Evolutionary conservation across 345 rosid species (phyloP).

Genomic region (Corchorus capsularis): DNA sequence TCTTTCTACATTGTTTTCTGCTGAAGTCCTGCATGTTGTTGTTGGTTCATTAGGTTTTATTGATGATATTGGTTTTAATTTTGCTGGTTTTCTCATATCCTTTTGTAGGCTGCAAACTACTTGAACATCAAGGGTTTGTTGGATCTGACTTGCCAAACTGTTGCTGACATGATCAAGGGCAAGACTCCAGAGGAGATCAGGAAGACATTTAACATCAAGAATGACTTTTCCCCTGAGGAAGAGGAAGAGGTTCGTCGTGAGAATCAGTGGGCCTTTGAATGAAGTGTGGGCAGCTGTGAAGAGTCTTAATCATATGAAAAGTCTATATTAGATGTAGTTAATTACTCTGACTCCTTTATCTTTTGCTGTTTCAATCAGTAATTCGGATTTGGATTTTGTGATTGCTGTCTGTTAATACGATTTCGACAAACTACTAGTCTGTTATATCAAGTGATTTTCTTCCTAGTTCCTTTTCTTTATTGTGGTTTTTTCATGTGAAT

Average conservation of each 20-base stretch:
- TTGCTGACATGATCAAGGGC: constrained; percentile 63
- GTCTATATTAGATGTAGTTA: background rate
- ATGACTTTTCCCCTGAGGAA: constrained; percentile 61
- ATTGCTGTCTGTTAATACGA: background rate
- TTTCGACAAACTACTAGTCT: background rate
- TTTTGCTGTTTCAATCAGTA: background rate
- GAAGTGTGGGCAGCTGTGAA: constrained; percentile 14
- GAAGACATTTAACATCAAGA: constrained; percentile 55
- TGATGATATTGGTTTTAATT: background rate
- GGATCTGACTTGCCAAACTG: constrained; percentile 55
- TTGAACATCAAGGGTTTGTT: constrained; percentile 47
- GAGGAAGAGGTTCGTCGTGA: constrained; percentile 67
- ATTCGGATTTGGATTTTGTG: background rate
- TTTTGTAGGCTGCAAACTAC: constrained; percentile 61
- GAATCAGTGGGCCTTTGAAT: constrained; percentile 74
- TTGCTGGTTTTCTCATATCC: background rate
- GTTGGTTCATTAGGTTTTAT: background rate
- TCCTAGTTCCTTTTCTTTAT: background rate
- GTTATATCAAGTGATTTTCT: background rate
- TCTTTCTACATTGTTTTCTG: background rate
- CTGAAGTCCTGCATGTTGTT: background rate
- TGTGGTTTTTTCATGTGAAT: background rate
- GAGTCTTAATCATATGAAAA: background rate
- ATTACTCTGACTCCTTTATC: background rate
- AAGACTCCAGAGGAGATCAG: constrained; percentile 55